These are phyloP conservation scores for Mortierella polycephala DNA, from an alignment of 371 early-diverging fungal species.

Conservation along the genomic window DNA sequence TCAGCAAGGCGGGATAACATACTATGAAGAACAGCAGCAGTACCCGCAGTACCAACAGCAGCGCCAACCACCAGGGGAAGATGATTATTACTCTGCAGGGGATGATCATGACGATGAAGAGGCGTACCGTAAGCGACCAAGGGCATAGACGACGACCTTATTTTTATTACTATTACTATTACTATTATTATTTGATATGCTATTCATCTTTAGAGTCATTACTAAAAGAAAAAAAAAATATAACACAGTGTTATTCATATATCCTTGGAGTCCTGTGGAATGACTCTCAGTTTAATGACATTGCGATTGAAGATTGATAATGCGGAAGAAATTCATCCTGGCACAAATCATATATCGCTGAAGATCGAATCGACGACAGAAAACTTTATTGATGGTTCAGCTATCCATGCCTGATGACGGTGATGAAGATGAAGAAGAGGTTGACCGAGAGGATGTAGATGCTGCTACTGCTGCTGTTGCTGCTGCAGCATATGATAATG, in stretches of 20 bases:
- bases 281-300: not conserved
- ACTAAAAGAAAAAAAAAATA: not conserved
- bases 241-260: not conserved
- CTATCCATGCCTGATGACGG: not conserved
- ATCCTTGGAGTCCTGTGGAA: no score
- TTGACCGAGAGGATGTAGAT: slow-evolving; percentile 1
- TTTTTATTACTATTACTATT: no score
- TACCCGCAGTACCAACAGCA: slow-evolving; percentile 9
- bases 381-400: not conserved
- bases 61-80: slow-evolving; percentile 1
- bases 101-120: slow-evolving; percentile 21
- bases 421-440: slow-evolving; percentile 7
- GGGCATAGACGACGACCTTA: slow-evolving; percentile 13
- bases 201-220: no score
- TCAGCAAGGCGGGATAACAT: not conserved
- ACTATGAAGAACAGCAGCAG: not conserved
- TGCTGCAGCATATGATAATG: slow-evolving; percentile 32
- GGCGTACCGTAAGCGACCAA: slow-evolving; percentile 28
- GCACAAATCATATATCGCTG: no score
- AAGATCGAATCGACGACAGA: no score
- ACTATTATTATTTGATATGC: no score
- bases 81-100: slow-evolving; percentile 16
- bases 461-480: slow-evolving; percentile 4
- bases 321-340: no score
- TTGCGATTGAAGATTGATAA: no score